Evolutionary conservation across 768 basidiomycete species (phyloP).

Genomic region (Auriscalpium microsporum): DNA sequence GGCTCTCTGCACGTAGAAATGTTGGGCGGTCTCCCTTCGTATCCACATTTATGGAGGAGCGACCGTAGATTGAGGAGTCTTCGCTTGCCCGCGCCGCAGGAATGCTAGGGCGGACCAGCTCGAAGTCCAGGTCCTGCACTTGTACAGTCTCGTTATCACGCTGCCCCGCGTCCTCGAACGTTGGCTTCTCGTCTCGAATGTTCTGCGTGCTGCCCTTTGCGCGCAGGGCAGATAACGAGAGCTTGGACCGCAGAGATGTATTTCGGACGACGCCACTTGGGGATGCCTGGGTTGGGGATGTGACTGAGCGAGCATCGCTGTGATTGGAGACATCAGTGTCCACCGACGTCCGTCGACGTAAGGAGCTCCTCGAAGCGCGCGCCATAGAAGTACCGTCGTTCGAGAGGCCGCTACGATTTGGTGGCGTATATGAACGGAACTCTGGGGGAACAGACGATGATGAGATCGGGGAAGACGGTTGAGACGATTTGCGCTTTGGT

Average conservation of each 20-base stretch:
- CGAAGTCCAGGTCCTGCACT: constrained; percentile 76
- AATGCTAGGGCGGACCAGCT: constrained; percentile 59
- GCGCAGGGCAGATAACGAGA: constrained; percentile 62
- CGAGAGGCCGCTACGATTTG: not conserved
- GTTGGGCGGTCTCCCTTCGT: constrained; percentile 8
- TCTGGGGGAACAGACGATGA: not conserved
- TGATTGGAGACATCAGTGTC: constrained; percentile 25
- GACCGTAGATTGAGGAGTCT: constrained; percentile 32
- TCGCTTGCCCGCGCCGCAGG: constrained; percentile 41
- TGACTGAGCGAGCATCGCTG: constrained; percentile 28
- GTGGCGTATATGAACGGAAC: not conserved
- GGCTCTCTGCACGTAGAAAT: constrained; percentile 23
- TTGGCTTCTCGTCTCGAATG: constrained; percentile 24
- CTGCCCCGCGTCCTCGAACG: constrained; percentile 21
- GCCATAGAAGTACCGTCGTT: not conserved
- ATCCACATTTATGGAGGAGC: not conserved
- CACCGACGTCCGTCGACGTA: constrained; percentile 10
- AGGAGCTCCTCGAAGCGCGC: constrained; percentile 8
- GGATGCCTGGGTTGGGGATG: constrained; percentile 33
- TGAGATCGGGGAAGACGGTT: not conserved
- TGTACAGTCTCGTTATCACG: constrained; percentile 46
- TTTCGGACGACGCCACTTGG: constrained; percentile 21
- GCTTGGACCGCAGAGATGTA: constrained; percentile 43
- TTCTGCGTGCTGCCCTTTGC: constrained; percentile 26
- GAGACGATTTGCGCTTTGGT: not conserved